Evolutionary conservation across 192 early-diverging fungal species (phyloP).

Genomic region (Spizellomyces sp.): DNA sequence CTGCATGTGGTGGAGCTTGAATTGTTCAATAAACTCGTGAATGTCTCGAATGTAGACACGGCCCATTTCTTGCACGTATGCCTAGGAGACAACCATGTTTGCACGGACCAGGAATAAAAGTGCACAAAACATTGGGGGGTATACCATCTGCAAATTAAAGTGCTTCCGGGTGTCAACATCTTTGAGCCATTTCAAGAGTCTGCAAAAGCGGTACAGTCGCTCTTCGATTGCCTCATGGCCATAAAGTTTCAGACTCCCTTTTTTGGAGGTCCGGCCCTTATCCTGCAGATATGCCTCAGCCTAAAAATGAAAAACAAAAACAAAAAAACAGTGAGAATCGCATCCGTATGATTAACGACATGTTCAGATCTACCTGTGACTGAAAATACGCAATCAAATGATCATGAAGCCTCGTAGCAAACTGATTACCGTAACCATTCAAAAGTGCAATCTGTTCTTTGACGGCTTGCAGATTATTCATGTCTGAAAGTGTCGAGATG

Average conservation of each 20-base stretch:
- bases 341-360: not conserved
- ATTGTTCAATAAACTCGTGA: slow-evolving; percentile 44
- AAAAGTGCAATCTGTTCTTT: slow-evolving; percentile 44
- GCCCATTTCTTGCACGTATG: slow-evolving; percentile 43
- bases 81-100: slow-evolving; percentile 16
- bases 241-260: slow-evolving; percentile 34
- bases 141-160: slow-evolving; percentile 56
- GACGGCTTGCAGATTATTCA: slow-evolving; percentile 41
- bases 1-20: slow-evolving; percentile 34
- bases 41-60: slow-evolving; percentile 47
- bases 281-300: slow-evolving; percentile 46
- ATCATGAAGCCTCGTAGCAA: slow-evolving; percentile 47
- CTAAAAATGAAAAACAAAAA: slow-evolving; percentile 17
- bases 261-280: slow-evolving; percentile 29
- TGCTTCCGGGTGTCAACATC: slow-evolving; percentile 56
- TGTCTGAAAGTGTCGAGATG: slow-evolving; percentile 13
- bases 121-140: not conserved
- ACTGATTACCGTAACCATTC: slow-evolving; percentile 47
- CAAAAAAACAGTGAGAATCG: not conserved
- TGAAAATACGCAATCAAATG: slow-evolving; percentile 33
- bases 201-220: slow-evolving; percentile 46
- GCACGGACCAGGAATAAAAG: not conserved
- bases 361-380: slow-evolving; percentile 17
- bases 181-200: slow-evolving; percentile 56
- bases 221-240: slow-evolving; percentile 51